Base-by-base conservation (phyloP, 768 basidiomycete species). In the Leccinum disarticulatum region DNA sequence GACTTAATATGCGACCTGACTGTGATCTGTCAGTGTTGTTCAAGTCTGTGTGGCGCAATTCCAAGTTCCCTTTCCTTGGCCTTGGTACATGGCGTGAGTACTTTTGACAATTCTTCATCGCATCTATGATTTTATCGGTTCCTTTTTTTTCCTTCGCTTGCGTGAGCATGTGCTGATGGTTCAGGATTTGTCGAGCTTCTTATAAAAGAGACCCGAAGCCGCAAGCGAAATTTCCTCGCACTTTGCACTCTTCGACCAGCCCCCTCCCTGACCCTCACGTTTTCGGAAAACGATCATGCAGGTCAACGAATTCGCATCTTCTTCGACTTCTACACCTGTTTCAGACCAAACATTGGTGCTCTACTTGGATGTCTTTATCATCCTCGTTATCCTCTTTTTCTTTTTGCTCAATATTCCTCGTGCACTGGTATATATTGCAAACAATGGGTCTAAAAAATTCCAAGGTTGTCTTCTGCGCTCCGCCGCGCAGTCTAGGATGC, bases 391-490 rank as follows among this genome's bases (percentile, higher is more conserved):
- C 38, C 75, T 70, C 1, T 33, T 76, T 33, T 70, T 81, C 51
- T 70, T 77, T 57, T 66, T 84, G 13, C 66, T 78, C 56, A 74
- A 78, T 17, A 61, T 83, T 19, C 86, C 85, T 28, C 79, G 81
- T 31, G 71, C 74, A 10, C 51, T 84, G 28, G 79, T 79, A 35
- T 81, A 85, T 52, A 73, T 85, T 63, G 81, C 79, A 58, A 77
- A 77, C 14, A 54, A 68, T 38, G 62, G 73, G 19, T 77, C 78
- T 7, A 80, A 83, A 61, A 81, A 80, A 80, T 67, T 72, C 33
- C 77, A 72, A 35, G 85, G 85, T 9, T 78, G 80, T 65, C 62
- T 86, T 61, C 67, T 87, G 25, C 75, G 74, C n/a, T 59, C 61
- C 6, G 41, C 64, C 31, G 52, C 51, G 28, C 55, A 41, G 10